Conservation (phyloP, 768 basidiomycete genomes). For the Termitomyces sp. region DNA sequence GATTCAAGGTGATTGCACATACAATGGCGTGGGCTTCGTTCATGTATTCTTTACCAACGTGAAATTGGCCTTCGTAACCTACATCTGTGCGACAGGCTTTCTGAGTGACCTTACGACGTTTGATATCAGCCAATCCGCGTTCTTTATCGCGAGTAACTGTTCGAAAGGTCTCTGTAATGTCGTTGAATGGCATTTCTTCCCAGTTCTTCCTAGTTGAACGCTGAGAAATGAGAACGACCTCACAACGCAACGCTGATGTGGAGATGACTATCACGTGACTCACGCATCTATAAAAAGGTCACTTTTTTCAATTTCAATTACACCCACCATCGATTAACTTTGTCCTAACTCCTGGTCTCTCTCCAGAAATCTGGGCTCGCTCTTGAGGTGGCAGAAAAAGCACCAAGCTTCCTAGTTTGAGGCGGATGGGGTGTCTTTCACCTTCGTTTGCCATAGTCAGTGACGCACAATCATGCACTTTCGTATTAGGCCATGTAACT, state of each 20-base stretch:
- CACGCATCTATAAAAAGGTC: neutral
- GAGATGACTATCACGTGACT: constrained; percentile 2
- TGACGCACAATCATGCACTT: constrained; percentile 21
- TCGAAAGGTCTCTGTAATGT: constrained; percentile 63
- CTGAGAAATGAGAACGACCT: too few species aligned
- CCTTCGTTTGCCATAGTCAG: constrained; percentile 62
- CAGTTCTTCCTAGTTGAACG: too few species aligned
- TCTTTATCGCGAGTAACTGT: constrained; percentile 44
- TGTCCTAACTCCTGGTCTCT: constrained; percentile 1
- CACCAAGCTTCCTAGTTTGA: constrained; percentile 62
- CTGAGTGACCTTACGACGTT: constrained; percentile 40
- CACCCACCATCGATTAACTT: neutral
- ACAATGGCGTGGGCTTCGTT: constrained; percentile 73
- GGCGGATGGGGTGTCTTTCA: constrained; percentile 45
- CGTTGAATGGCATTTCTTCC: constrained; percentile 52
- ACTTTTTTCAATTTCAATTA: neutral
- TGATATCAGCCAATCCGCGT: constrained; percentile 33
- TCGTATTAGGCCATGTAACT: neutral
- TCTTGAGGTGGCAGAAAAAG: constrained; percentile 23
- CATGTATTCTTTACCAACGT: constrained; percentile 61
- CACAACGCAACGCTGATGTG: too few species aligned
- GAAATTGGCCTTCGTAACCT: constrained; percentile 28
- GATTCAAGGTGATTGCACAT: constrained; percentile 11
- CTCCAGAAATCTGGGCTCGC: constrained; percentile 5
- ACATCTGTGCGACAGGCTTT: constrained; percentile 26